Conservation (phyloP, 768 basidiomycete species). For the Boletus reticuloceps region DNA sequence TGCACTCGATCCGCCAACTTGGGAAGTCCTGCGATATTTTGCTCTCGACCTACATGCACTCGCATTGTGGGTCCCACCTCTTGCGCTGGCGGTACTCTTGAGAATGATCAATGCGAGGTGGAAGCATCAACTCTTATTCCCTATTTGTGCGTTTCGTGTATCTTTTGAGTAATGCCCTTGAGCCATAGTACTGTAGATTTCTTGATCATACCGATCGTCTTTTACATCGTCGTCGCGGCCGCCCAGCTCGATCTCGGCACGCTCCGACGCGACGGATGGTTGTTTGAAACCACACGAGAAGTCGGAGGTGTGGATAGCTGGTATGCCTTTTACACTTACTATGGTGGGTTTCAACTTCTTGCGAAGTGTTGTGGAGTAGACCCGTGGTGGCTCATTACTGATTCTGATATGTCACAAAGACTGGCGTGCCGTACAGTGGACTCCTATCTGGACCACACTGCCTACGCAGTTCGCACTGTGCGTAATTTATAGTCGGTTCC, state of each 20-base stretch:
- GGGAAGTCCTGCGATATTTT: slow-evolving; percentile 65
- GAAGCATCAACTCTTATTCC: slow-evolving; percentile 90
- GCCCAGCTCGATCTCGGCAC: slow-evolving; percentile 55
- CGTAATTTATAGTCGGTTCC: slow-evolving; percentile 30
- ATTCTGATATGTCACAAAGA: slow-evolving; percentile 41
- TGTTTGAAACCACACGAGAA: slow-evolving; percentile 63
- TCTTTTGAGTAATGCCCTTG: neutral
- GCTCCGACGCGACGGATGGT: slow-evolving; percentile 72
- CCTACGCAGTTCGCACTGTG: slow-evolving; percentile 93
- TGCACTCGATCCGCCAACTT: slow-evolving; percentile 60
- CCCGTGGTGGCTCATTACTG: neutral
- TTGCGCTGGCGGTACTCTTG: slow-evolving; percentile 72
- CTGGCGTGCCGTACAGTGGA: slow-evolving; percentile 55
- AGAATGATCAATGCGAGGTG: slow-evolving; percentile 76
- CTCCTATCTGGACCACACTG: slow-evolving; percentile 74
- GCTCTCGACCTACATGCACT: slow-evolving; percentile 63
- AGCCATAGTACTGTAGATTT: slow-evolving; percentile 52
- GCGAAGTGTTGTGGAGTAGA: neutral
- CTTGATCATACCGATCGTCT: slow-evolving; percentile 72
- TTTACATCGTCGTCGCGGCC: slow-evolving; percentile 76
- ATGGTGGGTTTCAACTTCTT: slow-evolving; percentile 46
- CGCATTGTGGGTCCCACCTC: slow-evolving; percentile 75
- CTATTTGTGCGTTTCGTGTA: slow-evolving; percentile 57
- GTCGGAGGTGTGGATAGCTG: slow-evolving; percentile 43
- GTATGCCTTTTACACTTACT: slow-evolving; percentile 86